These are phyloP conservation scores for Fusarium drepaniforme DNA, from an alignment of 2,329 filamentous ascomycete species.

Conservation along the genomic window DNA sequence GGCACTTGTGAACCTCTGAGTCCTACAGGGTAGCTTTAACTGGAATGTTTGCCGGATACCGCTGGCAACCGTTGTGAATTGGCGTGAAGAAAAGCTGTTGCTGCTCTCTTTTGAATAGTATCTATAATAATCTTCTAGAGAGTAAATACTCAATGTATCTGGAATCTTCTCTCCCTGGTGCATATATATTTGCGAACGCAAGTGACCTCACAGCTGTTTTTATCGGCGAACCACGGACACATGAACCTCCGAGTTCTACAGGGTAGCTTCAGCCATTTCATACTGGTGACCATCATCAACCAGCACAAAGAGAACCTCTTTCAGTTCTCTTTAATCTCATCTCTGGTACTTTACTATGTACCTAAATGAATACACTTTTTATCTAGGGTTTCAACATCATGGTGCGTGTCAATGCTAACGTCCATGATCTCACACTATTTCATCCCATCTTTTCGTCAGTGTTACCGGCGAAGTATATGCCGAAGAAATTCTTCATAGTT, in stretches of 20 bases:
- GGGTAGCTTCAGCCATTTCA: background rate
- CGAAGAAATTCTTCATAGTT: background rate
- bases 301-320: no score
- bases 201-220: no score
- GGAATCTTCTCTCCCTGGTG: no score
- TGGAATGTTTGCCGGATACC: no score
- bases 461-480: background rate
- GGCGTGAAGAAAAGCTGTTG: background rate
- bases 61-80: background rate
- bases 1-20: background rate
- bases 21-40: background rate
- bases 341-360: background rate
- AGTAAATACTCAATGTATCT: no score
- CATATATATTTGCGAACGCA: no score
- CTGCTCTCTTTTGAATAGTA: background rate
- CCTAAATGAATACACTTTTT: background rate
- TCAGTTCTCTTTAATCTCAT: background rate
- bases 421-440: background rate
- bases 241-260: background rate
- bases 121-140: no score
- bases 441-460: background rate
- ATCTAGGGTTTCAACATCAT: background rate
- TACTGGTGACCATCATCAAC: no score
- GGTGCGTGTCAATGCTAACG: background rate
- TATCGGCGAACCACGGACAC: no score